Base-by-base conservation (phyloP, 1,284 basidiomycete genomes). In the Boletus sp. region DNA sequence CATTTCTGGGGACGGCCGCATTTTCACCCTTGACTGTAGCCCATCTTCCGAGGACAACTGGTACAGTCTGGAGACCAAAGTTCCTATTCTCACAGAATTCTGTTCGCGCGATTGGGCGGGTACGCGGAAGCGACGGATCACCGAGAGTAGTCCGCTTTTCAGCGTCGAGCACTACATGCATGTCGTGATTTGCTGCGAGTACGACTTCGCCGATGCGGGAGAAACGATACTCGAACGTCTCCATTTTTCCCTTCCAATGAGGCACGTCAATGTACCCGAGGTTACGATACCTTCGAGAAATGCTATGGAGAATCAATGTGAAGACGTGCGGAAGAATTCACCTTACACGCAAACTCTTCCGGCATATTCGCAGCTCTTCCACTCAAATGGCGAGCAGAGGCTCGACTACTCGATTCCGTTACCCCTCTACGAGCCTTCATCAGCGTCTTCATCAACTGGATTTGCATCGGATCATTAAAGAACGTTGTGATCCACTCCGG, bases 361-460 rank as follows among this genome's bases (percentile, higher is more conserved):
- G 3, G 80, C 85, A 5, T 92, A 92, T 67, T 89, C 86, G 2
- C 86, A 90, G 59, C 77, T 92, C 20, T 92, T 85, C 71, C 75
- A 91, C 65, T 66, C 77, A 24, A 88, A 89, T 63, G 90, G 91
- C 20, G 84, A 89, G 57, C 78, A 80, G 53, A 88, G 84, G 72
- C 77, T 88, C 47, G 88, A 91, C 65, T 80, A 83, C 61, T 82
- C 80, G 16, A 72, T 74, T n/a, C 88, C 85, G 13, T 73, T 91
- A 22, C 89, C 89, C 0, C 75, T 81, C 16, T 91, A 91, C 65
- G 75, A 77, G 18, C 77, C 77, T 44, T 55, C 60, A 35, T 55
- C 51, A 18, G 37, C 49, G 18, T 52, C 58, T 31, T 62, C 54
- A 1, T 24, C 51, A 35, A 47, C 57, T 46, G 51, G 39, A 48